These are phyloP conservation scores for Aspergillus haitiensis DNA, from an alignment of 495 filamentous ascomycete species.

Conservation along the genomic window DNA sequence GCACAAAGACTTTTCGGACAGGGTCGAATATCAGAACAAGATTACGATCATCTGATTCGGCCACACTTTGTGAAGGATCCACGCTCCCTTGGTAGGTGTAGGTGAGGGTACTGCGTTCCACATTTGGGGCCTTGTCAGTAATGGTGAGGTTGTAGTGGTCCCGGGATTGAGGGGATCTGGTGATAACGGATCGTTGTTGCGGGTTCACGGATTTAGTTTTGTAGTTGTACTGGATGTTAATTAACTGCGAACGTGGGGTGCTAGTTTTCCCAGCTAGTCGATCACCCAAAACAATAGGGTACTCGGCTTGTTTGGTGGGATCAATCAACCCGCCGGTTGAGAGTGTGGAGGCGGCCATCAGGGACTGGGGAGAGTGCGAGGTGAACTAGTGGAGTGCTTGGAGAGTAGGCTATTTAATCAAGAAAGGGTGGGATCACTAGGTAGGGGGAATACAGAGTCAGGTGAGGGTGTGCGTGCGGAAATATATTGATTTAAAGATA, in stretches of 20 bases:
- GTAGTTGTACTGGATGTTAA: slow-evolving; percentile 55
- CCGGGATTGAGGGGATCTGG: slow-evolving; percentile 36
- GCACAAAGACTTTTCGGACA: slow-evolving; percentile 48
- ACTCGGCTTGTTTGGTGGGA: slow-evolving; percentile 52
- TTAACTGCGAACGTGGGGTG: slow-evolving; percentile 28
- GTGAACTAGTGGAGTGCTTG: neutral
- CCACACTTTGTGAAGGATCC: slow-evolving; percentile 35
- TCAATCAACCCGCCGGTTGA: slow-evolving; percentile 44
- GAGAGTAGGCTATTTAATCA: neutral
- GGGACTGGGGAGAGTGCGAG: slow-evolving; percentile 1
- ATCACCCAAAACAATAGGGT: slow-evolving; percentile 48
- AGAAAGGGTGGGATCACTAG: slow-evolving; percentile 2
- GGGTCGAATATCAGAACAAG: slow-evolving; percentile 56
- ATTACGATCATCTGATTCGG: slow-evolving; percentile 36
- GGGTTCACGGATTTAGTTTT: slow-evolving; percentile 50
- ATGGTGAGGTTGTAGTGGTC: slow-evolving; percentile 52
- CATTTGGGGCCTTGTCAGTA: slow-evolving; percentile 48
- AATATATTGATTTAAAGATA: slow-evolving; percentile 12
- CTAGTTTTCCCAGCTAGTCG: slow-evolving; percentile 33
- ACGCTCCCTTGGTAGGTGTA: slow-evolving; percentile 55
- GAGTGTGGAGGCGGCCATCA: slow-evolving; percentile 41
- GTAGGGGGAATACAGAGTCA: slow-evolving; percentile 8
- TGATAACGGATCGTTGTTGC: slow-evolving; percentile 44
- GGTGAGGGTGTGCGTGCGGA: slow-evolving; percentile 8
- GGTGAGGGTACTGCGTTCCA: slow-evolving; percentile 39